Evolutionary conservation across 2,329 filamentous ascomycete species (phyloP), one percentile per base, ranked within the genome.

Genomic region (Pezicula neosporulosa): DNA sequence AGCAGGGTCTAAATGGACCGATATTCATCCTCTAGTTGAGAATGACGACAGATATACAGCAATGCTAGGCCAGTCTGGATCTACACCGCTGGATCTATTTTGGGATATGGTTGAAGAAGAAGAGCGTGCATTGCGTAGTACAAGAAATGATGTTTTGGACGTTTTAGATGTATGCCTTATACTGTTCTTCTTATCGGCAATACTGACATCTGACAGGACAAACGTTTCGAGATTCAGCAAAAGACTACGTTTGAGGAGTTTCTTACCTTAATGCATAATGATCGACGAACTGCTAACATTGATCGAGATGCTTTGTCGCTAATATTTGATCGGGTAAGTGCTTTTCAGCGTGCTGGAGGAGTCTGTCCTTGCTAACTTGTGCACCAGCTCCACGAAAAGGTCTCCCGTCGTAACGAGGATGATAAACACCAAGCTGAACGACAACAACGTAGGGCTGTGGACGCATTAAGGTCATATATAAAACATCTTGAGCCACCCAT

Each of bases 41-140:
- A 77, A 88, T 50, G 94, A 99, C 63, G 80, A 86, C 44, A 89
- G 92, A 59, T 97, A 96, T 70, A 79, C 77, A 61, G 85, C 83
- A 57, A 90, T 96, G 77, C 80, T 92, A 53, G 92, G 91, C 47
- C 90, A 95, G 66, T 72, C 81, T 52, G 92, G 93, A 50, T 96
- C 92, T 4, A 88, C 83, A 4, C 90, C 94, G 13, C 79, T 96
- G 58, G 91, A 97, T 63, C 77, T 99, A 6, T 97, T 99, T 74
- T 97, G 93, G 90, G 94, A 99, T 67, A 77, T 92, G 44, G 80
- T 97, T 24, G 94, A 97, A 68, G 91, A 96, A 68, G 91, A 97
- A 68, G 93, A 99, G 65, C 84, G 89, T 52, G 85, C 86, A n/a
- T 76, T 97, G 44, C 86, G 92, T 55, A 85, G 83, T 46, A 86